These are phyloP conservation scores for Elsinoe perseae DNA, from an alignment of 2,329 filamentous ascomycete genomes.

Conservation along the genomic window DNA sequence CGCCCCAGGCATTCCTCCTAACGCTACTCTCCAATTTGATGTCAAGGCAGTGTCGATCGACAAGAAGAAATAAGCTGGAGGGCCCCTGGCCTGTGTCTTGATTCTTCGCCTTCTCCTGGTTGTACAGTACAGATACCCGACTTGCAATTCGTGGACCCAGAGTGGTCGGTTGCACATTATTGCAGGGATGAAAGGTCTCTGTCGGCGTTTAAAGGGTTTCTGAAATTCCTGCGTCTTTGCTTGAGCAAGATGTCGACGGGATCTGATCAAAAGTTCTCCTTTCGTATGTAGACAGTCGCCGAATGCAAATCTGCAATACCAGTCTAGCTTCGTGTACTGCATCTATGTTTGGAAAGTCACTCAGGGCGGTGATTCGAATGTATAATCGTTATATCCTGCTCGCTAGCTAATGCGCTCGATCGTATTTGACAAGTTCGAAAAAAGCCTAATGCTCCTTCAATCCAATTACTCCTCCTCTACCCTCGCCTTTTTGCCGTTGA, in stretches of 20 bases:
- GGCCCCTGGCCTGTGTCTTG: neutral
- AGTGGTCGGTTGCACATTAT: slow-evolving; percentile 13
- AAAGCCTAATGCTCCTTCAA: neutral
- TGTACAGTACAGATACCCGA: slow-evolving; percentile 21
- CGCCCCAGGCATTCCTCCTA: slow-evolving; percentile 71
- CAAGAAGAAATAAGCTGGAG: slow-evolving; percentile 31
- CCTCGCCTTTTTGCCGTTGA: slow-evolving; percentile 5
- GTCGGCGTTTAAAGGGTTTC: slow-evolving; percentile 12
- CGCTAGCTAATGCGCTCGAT: neutral
- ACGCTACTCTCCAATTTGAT: slow-evolving; percentile 89
- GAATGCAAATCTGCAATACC: neutral
- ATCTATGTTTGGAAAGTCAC: neutral
- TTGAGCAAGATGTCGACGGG: neutral
- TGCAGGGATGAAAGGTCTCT: slow-evolving; percentile 20
- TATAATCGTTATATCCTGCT: neutral
- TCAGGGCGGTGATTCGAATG: neutral
- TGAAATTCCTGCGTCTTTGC: neutral
- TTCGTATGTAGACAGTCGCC: neutral
- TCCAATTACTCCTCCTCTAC: neutral
- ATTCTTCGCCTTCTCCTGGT: neutral
- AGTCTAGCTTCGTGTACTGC: too few species aligned
- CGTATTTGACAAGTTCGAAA: neutral
- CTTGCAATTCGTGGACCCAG: slow-evolving; percentile 17
- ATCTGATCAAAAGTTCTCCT: slow-evolving; percentile 4
- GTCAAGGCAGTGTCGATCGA: slow-evolving; percentile 45